Evolutionary conservation across 2,329 filamentous ascomycete genomes (phyloP).

Genomic region (Ophiostoma perfectum): DNA sequence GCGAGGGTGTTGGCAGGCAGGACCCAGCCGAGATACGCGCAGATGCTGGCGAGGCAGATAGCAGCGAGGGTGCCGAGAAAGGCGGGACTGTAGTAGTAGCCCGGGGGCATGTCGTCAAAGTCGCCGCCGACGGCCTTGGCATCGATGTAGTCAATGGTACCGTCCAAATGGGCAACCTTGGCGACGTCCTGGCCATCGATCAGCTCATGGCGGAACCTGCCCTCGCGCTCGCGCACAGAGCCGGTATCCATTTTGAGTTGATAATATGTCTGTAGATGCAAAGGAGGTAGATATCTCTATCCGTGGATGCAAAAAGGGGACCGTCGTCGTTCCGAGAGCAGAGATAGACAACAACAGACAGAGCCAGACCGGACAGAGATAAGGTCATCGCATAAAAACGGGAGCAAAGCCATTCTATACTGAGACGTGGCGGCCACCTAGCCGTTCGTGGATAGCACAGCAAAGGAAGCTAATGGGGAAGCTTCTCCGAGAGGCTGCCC

Average conservation of each 20-base stretch:
- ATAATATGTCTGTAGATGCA: no score
- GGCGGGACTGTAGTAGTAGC: conserved; percentile 38
- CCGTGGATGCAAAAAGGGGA: no score
- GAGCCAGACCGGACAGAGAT: no score
- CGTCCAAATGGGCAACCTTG: conserved; percentile 37
- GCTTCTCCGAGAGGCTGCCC: not conserved
- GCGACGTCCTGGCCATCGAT: conserved; percentile 29
- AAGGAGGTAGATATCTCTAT: no score
- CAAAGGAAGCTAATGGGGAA: not conserved
- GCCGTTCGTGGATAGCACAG: no score
- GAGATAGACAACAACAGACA: no score
- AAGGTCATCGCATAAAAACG: no score
- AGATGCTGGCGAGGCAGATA: conserved; percentile 34
- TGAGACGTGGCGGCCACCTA: no score
- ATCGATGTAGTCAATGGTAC: conserved; percentile 40
- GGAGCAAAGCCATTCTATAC: no score
- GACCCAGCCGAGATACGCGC: conserved; percentile 36
- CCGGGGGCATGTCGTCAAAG: conserved; percentile 37
- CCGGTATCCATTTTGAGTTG: no score
- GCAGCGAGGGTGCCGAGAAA: conserved; percentile 39
- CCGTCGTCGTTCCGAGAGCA: no score
- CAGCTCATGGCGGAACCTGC: conserved; percentile 14
- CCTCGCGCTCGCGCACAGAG: not conserved
- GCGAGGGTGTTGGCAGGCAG: conserved; percentile 36
- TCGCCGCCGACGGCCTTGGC: conserved; percentile 40